Conservation (phyloP, 352 stramenopile species). For the Globisporangium cylindrosporum region DNA sequence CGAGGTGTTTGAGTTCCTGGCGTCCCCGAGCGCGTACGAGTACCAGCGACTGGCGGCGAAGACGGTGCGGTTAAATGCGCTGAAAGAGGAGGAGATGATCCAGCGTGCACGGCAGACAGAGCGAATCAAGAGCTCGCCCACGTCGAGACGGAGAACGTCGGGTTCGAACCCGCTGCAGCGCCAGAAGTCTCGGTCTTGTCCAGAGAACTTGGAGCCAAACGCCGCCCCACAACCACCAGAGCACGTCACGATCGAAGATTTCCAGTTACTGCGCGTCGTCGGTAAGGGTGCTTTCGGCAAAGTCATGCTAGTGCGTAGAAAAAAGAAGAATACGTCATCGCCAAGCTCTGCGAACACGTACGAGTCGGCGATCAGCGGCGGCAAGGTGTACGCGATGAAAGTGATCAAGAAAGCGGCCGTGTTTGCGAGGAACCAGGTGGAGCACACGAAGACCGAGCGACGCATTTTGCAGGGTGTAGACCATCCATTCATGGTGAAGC, state of each 20-base stretch:
- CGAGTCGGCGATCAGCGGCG: conserved; percentile 10
- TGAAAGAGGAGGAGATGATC: conserved; percentile 36
- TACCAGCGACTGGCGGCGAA: conserved; percentile 60
- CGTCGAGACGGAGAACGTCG: background rate
- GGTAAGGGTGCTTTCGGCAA: conserved; percentile 97
- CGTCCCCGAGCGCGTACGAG: conserved; percentile 70
- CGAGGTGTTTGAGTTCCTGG: conserved; percentile 81
- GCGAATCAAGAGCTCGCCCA: conserved; percentile 1
- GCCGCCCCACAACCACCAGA: background rate
- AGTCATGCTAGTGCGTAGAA: conserved; percentile 82
- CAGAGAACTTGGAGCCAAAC: conserved; percentile 8
- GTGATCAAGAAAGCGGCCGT: conserved; percentile 90
- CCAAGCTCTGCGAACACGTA: conserved; percentile 1
- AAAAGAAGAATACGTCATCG: conserved; percentile 31
- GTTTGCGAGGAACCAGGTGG: conserved; percentile 87
- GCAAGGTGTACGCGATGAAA: conserved; percentile 90
- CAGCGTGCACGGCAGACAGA: conserved; percentile 7
- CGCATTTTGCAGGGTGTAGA: conserved; percentile 84
- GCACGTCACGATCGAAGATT: conserved; percentile 15
- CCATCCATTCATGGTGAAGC: conserved; percentile 83
- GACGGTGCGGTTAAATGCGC: conserved; percentile 45
- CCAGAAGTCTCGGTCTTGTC: conserved; percentile 13
- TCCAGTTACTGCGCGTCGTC: conserved; percentile 94
- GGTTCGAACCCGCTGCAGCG: conserved; percentile 6
- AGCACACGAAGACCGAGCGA: conserved; percentile 91